Evolutionary conservation across 441 rosid species (phyloP), one percentile per base, ranked within the genome.

Genomic region (Erodium texanum): DNA sequence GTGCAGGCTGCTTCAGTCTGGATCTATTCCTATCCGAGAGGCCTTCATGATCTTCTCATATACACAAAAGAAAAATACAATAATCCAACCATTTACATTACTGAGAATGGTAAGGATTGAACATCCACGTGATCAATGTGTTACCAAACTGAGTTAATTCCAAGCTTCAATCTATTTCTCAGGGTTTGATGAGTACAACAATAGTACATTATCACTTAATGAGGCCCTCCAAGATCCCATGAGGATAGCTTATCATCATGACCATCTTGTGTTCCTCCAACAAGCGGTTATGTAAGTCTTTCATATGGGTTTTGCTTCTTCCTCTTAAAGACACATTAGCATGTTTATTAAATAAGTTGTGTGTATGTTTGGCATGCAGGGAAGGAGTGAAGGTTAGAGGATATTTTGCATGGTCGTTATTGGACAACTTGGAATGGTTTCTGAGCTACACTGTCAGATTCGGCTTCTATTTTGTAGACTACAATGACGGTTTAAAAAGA

Each of bases 1-100:
- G 52, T 15, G 24, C 75, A 71, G 82, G 78, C 78, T 36, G 84
- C 73, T 3, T 81, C 84, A 12, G 71, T 61, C 29, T 81, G 84
- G 82, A 79, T 81, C 70, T 66, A 69, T 61, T 69, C 75, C n/a
- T 81, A 78, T 70, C 82, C 84, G 7, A 78, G 72, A 34, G 84
- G 84, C 24, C 64, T 78, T 24, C 72, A 74, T 23, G 81, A 78
- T 75, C 78, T 81, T 24, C 48, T 81, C 23, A 71, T 73, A 9
- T 78, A 78, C 48, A 58, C 69, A 23, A 78, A 81, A 68, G 62
- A 75, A 11, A 78, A 81, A 61, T 81, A 71, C 52, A 78, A 81
- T 18, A 69, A 78, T 9, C 84, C 78, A 3, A 45, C 65, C 62
- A 74, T 78, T 32, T 74, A 81, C 66, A 76, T 78, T 18, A 81